Evolutionary conservation across 108 stramenopile species (phyloP), one percentile per base, ranked within the genome.

Genomic region (Cyclotella baltica): DNA sequence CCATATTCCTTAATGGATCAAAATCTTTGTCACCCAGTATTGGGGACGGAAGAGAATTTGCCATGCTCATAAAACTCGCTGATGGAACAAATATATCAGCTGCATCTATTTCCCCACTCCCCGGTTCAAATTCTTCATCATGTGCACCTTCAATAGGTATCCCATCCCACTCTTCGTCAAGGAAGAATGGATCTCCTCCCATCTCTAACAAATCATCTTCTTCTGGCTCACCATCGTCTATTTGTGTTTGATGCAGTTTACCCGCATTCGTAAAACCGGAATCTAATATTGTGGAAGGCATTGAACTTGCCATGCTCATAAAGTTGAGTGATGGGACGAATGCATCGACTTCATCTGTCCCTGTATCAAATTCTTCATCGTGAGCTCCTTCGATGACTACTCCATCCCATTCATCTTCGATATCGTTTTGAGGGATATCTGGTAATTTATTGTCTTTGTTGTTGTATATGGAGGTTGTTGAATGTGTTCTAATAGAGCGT

Each of bases 191-290:
- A 36, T 69, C 68, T 34, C 68, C 68, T 40, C 68, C 68, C 51
- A 69, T 55, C 13, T 69, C 68, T 28, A 69, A n/a, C 23, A 69
- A 69, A 55, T 69, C 51, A 36, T 69, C 68, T 55, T 53, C 52
- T 11, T 28, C 23, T 19, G 22, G 30, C 5, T 53, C 68, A 30
- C 16, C 16, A 13, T 51, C 52, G 36, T 55, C 35, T 31, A 8
- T 35, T 51, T 15, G 16, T 27, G 3, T 1, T n/a, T 34, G 52
- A 55, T 69, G 52, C 50, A 69, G 27, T 55, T 69, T 69, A 18
- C 68, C 68, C 3, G 51, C 31, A 69, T 55, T 55, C 15, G 3
- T 36, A 23, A 10, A 40, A 35, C 50, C 47, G 50, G 22, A 69
- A 34, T 34, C 66, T 9, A 67, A 67, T 50, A 27, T 28, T 19